Base-by-base conservation (phyloP, 2,329 filamentous ascomycete genomes). In the Monosporascus cannonballus region DNA sequence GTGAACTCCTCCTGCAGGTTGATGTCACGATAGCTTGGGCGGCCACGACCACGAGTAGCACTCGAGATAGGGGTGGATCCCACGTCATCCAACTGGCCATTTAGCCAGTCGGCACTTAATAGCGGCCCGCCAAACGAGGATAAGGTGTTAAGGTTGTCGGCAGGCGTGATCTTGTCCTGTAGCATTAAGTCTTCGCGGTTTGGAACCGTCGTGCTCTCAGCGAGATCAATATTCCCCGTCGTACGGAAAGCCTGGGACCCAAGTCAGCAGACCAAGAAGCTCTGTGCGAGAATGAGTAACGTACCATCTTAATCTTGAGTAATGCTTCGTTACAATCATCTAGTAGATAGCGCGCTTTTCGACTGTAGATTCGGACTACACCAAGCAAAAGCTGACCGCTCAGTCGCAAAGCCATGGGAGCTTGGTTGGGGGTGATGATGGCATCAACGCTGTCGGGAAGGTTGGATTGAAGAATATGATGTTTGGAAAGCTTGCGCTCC, bases 291-390 rank as follows among this genome's bases (percentile, higher is more conserved):
- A 14, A 25, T 34, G 34, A 47, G 61, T 17, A 18, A 58, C 57
- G 17, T 49, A 96, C 93, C 91, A 97, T 95, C 69, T 97, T 96
- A 65, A 99, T 96, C 76, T 96, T 97, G 79, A 96, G 86, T 60
- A 99, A 77, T 39, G 93, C 93, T 73, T 99, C 94, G 65, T 96
- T 96, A 74, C 94, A 99, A 69, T 99, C 94, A 66, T 99, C 94
- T 47, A 97, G 78, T 49, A 99, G 77, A 71, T 99, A 99, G 64
- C 92, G 88, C 66, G 94, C 93, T 75, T 99, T 99, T 67, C 94
- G 83, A 72, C 92, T 95, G 73, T 99, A 99, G 67, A 99, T 99
- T 67, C 93, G 85, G 62, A 96, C 94, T 25, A 99, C 94, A 74
- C 94, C 94, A 52, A 99, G 81, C 66, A 99, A 77, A 53, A 99